These are phyloP conservation scores for Sporothrix pallida DNA, from an alignment of 2,329 filamentous ascomycete species.

Conservation along the genomic window DNA sequence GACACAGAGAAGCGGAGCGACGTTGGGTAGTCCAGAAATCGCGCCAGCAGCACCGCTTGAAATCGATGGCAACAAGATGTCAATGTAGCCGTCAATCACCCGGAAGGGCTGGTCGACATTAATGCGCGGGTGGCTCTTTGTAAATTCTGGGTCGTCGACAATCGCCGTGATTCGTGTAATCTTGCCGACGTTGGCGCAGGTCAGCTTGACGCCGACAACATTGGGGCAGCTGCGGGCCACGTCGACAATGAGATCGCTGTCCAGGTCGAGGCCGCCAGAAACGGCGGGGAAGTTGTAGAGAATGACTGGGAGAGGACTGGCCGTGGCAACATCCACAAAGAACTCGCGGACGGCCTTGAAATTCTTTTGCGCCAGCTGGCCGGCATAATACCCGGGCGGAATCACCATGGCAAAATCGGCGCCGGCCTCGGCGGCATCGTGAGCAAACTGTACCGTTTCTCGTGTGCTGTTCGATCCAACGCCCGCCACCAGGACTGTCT, in stretches of 20 bases:
- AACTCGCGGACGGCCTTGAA: slow-evolving; percentile 36
- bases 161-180: slow-evolving; percentile 38
- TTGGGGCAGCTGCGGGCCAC: slow-evolving; percentile 38
- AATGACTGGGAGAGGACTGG: slow-evolving; percentile 39
- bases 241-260: slow-evolving; percentile 39
- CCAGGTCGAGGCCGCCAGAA: slow-evolving; percentile 39
- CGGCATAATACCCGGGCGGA: slow-evolving; percentile 50
- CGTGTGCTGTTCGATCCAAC: slow-evolving; percentile 49
- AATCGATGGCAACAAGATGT: slow-evolving; percentile 42
- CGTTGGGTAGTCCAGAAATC: slow-evolving; percentile 35
- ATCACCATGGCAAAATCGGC: slow-evolving; percentile 49
- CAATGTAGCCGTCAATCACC: slow-evolving; percentile 42
- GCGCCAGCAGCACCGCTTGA: slow-evolving; percentile 36
- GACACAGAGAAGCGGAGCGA: slow-evolving; percentile 34
- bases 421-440: slow-evolving; percentile 48
- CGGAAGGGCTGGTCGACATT: slow-evolving; percentile 32
- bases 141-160: slow-evolving; percentile 29
- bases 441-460: slow-evolving; percentile 46
- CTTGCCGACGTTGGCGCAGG: slow-evolving; percentile 39
- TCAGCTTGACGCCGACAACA: slow-evolving; percentile 40
- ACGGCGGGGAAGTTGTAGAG: slow-evolving; percentile 42
- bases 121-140: slow-evolving; percentile 24
- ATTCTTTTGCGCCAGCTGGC: slow-evolving; percentile 42
- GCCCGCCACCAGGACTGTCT: slow-evolving; percentile 54
- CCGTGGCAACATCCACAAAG: slow-evolving; percentile 39